phyloP scores from a whole-genome alignment of 257 asterid species.

The Anisodus tanguticus region DNA sequence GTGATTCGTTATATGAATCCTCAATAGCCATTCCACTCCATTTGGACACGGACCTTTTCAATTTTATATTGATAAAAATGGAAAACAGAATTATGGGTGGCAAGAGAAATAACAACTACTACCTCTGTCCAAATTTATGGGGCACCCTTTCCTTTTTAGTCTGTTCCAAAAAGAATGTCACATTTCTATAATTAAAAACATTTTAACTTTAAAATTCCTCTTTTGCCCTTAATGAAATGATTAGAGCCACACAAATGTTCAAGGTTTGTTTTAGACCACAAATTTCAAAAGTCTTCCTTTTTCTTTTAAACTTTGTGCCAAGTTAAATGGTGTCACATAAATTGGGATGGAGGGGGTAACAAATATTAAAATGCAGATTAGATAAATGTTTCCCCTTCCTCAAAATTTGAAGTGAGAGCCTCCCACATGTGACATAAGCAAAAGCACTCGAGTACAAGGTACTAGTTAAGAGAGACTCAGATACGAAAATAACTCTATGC shows the following conservation, averaged over 20 bases:
- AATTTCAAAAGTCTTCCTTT: too few relatives aligned
- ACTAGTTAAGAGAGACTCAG: neutral
- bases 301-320: too few relatives aligned
- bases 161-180: too few relatives aligned
- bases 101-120: neutral
- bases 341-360: neutral
- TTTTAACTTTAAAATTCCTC: too few relatives aligned
- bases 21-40: slow-evolving; percentile 19
- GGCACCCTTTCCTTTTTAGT: too few relatives aligned
- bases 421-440: neutral
- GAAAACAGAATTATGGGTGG: neutral
- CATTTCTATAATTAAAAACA: too few relatives aligned
- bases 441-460: neutral
- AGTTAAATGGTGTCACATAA: too few relatives aligned
- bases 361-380: neutral
- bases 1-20: neutral
- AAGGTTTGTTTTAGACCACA: too few relatives aligned
- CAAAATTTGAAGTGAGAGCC: neutral
- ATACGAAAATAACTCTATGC: neutral
- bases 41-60: neutral
- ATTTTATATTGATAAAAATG: slow-evolving; percentile 12
- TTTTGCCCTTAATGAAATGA: too few relatives aligned
- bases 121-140: too few relatives aligned
- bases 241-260: too few relatives aligned
- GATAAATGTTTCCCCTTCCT: neutral